Evolutionary conservation across 768 basidiomycete genomes (phyloP).

Genomic region (Pholiota molesta): DNA sequence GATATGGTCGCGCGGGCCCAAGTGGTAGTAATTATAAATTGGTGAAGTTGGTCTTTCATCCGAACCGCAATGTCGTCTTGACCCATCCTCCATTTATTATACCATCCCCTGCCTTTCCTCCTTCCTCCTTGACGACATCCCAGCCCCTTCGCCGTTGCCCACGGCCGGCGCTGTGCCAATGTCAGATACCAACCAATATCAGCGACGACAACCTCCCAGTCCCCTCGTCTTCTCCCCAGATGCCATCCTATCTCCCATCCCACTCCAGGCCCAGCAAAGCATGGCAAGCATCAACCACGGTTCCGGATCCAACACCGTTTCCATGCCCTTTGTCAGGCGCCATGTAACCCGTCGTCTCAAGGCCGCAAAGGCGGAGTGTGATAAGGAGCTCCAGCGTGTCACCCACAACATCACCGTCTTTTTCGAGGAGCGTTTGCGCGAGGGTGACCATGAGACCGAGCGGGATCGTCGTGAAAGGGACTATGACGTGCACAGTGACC

Average conservation of each 20-base stretch:
- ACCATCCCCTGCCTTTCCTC: constrained; percentile 21
- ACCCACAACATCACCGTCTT: constrained; percentile 93
- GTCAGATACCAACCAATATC: constrained; percentile 49
- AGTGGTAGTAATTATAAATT: constrained; percentile 20
- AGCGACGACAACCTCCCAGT: constrained; percentile 70
- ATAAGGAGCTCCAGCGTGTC: constrained; percentile 93
- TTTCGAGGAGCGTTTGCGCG: constrained; percentile 88
- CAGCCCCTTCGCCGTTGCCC: constrained; percentile 16
- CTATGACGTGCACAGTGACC: constrained; percentile 60
- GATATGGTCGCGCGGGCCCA: constrained; percentile 20
- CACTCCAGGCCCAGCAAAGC: constrained; percentile 45
- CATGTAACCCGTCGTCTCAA: constrained; percentile 93
- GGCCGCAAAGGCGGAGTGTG: constrained; percentile 94
- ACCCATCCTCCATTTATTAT: constrained; percentile 25
- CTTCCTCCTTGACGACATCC: constrained; percentile 20
- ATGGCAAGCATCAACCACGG: constrained; percentile 39
- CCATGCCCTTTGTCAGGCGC: constrained; percentile 90
- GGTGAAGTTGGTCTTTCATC: constrained; percentile 8
- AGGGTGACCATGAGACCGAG: constrained; percentile 73
- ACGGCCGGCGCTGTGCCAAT: constrained; percentile 33
- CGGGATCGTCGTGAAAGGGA: constrained; percentile 60
- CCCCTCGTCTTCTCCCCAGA: constrained; percentile 81
- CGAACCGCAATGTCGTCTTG: constrained; percentile 26
- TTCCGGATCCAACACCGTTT: constrained; percentile 72
- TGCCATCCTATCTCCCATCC: constrained; percentile 55